phyloP scores from a whole-genome alignment of 768 basidiomycete genomes.

The Tricholoma flavovirens region DNA sequence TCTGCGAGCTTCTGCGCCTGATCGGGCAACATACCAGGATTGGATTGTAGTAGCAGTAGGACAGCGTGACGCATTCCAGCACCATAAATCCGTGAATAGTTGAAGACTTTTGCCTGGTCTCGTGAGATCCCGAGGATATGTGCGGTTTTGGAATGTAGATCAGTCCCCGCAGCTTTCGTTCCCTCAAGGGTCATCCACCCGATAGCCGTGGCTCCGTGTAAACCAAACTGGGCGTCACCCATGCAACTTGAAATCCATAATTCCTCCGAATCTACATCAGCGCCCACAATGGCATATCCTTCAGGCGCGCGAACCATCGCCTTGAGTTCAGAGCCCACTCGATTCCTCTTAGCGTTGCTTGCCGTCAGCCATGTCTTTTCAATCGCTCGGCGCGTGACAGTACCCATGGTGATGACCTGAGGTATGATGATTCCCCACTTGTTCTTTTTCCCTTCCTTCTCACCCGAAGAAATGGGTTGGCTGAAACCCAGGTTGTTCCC shows the following conservation, averaged over 20 bases:
- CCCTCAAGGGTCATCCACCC: conserved; percentile 99
- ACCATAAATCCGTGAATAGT: conserved; percentile 98
- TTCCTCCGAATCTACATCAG: conserved; percentile 98
- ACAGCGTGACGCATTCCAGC: conserved; percentile 94
- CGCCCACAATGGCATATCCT: conserved; percentile 93
- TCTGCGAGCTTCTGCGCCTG: conserved; percentile 77
- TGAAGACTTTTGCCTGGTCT: conserved; percentile 97
- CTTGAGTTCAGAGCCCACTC: conserved; percentile 97
- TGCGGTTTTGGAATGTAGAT: conserved; percentile 95
- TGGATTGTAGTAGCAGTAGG: conserved; percentile 80
- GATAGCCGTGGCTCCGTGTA: conserved; percentile 93
- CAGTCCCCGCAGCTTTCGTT: conserved; percentile 90
- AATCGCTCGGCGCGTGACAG: conserved; percentile 94
- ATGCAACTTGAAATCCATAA: conserved; percentile 98
- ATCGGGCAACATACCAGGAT: conserved; percentile 69
- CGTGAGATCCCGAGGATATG: conserved; percentile 87
- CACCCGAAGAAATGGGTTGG: conserved; percentile 4
- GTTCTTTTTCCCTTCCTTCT: conserved; percentile 22
- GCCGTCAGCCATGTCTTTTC: conserved; percentile 99
- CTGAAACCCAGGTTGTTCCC: conserved; percentile 49
- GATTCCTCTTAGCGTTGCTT: conserved; percentile 95
- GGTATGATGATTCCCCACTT: conserved; percentile 92
- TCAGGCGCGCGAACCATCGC: conserved; percentile 94
- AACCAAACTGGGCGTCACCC: conserved; percentile 96
- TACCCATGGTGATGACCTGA: conserved; percentile 97